Percentiles rank a stretch among this genome's conserved stretches.
Evolutionary conservation across 225 moss, liverwort and hornwort genomes (phyloP).

Genomic region (Sphagnum tenellum): DNA sequence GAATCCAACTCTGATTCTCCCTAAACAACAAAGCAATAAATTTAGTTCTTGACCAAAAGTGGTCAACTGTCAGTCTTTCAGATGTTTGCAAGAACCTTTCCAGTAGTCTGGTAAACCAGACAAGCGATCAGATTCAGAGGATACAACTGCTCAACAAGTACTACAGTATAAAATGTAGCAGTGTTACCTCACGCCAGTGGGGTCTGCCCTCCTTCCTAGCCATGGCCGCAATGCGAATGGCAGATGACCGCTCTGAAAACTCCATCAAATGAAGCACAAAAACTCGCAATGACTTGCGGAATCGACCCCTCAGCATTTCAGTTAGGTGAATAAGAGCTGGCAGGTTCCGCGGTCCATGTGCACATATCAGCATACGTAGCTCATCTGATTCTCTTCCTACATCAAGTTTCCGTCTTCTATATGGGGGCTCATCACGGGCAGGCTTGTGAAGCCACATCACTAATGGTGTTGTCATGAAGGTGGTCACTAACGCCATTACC

Average conservation of each 20-base stretch:
- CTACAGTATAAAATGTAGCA: not conserved
- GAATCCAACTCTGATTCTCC: constrained; percentile 15
- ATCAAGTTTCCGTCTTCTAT: constrained; percentile 17
- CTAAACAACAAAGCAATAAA: constrained; percentile 16
- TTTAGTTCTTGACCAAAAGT: not conserved
- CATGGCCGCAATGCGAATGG: constrained; percentile 32
- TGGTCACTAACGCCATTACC: constrained; percentile 34
- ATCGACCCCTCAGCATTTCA: constrained; percentile 18
- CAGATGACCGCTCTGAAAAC: constrained; percentile 36
- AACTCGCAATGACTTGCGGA: constrained; percentile 14
- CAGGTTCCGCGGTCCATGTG: constrained; percentile 26
- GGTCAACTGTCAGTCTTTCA: not conserved
- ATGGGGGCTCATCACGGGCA: constrained; percentile 23
- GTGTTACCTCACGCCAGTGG: constrained; percentile 5
- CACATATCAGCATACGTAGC: constrained; percentile 23
- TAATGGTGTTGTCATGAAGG: constrained; percentile 34
- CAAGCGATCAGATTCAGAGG: not conserved
- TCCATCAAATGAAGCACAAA: constrained; percentile 36
- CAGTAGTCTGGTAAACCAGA: not conserved
- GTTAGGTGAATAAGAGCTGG: constrained; percentile 27
- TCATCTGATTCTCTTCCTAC: constrained; percentile 5
- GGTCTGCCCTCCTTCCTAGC: constrained; percentile 7
- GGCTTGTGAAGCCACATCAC: constrained; percentile 33
- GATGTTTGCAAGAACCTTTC: not conserved
- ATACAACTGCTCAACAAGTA: constrained; percentile 3